Percentiles rank a stretch among this genome's conserved stretches.
These are phyloP conservation scores for Rosellinia necatrix DNA, from an alignment of 2,329 filamentous ascomycete species.

Conservation along the genomic window DNA sequence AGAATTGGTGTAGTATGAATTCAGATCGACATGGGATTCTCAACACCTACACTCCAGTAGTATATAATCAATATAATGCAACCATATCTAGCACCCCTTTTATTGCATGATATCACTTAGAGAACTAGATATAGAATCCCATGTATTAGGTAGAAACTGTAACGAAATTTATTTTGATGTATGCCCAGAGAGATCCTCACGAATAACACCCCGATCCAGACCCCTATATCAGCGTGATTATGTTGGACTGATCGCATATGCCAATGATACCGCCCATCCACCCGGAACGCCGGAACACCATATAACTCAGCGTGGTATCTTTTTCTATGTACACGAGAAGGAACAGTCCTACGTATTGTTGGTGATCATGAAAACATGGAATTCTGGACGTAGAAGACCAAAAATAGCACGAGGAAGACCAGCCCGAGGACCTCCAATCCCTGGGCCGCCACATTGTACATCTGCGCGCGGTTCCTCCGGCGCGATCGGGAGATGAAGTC, in stretches of 20 bases:
- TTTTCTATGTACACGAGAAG: too few relatives aligned
- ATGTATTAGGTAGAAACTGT: too few relatives aligned
- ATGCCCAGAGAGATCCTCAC: not conserved
- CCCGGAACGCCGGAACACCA: constrained; percentile 20
- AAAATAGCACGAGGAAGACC: constrained; percentile 40
- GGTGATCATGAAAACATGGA: constrained; percentile 25
- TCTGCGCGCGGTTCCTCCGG: constrained; percentile 51
- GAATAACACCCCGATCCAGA: not conserved
- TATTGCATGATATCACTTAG: too few relatives aligned
- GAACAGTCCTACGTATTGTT: too few relatives aligned
- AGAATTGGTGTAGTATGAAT: too few relatives aligned
- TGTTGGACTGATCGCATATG: too few relatives aligned
- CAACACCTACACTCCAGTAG: too few relatives aligned
- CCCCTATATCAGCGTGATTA: too few relatives aligned
- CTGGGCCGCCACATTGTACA: constrained; percentile 48
- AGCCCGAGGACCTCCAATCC: constrained; percentile 30
- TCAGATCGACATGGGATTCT: too few relatives aligned
- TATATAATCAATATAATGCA: too few relatives aligned
- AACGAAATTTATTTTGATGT: constrained; percentile 5
- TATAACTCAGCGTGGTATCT: not conserved
- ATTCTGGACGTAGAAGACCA: constrained; percentile 36
- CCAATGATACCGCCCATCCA: not conserved
- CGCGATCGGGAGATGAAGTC: constrained; percentile 53
- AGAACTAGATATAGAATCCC: too few relatives aligned
- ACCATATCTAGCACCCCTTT: too few relatives aligned